A percentile compares a stretch with the other conserved stretches of the same genome.
phyloP scores from a whole-genome alignment of 139 green algal species.

The Penium margaritaceum region DNA sequence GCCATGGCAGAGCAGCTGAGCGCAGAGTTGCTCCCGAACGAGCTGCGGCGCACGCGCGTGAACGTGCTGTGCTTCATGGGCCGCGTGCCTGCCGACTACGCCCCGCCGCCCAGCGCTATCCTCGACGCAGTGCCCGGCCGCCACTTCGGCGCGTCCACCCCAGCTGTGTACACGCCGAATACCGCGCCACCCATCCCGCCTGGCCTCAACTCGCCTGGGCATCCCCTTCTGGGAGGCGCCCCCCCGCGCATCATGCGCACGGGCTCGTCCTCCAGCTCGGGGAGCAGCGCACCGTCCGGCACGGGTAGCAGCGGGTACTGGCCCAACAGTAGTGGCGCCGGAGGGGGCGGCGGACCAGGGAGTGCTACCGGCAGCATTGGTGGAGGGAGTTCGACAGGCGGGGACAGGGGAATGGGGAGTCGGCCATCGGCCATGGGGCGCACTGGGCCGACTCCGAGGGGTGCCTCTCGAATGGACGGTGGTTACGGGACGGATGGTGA shows the following conservation, averaged over 20 bases:
- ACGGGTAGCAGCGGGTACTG: too few species aligned
- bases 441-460: too few species aligned
- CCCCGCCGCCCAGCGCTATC: neutral
- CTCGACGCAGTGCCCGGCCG: neutral
- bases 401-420: too few species aligned
- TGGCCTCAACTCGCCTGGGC: neutral
- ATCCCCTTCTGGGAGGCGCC: too few species aligned
- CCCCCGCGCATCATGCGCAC: neutral
- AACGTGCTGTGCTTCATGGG: constrained; percentile 43
- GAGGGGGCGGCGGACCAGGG: too few species aligned
- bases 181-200: neutral
- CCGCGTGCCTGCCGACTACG: neutral
- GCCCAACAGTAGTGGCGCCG: too few species aligned
- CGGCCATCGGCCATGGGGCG: too few species aligned
- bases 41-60: constrained; percentile 33
- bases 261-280: neutral
- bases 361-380: too few species aligned
- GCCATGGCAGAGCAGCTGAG: constrained; percentile 18
- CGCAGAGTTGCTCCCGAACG: constrained; percentile 17
- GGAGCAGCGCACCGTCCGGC: neutral
- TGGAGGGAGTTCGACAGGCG: too few species aligned
- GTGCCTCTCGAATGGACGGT: too few species aligned
- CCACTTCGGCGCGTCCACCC: neutral
- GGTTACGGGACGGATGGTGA: too few species aligned
- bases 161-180: neutral